Percentiles rank a stretch among this genome's conserved stretches.
These are phyloP conservation scores for Neonectria sp. DNA, from an alignment of 2,329 filamentous ascomycete species.

Conservation along the genomic window DNA sequence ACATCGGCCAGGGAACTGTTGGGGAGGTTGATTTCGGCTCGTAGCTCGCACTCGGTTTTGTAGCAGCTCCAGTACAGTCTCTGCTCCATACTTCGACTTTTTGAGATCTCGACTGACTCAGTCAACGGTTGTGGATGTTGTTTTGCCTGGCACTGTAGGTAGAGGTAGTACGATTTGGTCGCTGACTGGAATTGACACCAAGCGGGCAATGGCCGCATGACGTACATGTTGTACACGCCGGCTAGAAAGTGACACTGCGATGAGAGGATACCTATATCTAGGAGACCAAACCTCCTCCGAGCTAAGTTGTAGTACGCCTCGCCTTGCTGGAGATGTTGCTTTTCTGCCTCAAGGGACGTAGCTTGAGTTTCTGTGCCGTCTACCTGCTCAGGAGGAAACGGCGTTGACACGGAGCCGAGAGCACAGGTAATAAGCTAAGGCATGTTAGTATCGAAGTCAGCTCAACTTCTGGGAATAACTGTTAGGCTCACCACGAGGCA, in stretches of 20 bases:
- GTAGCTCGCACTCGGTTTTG: conserved; percentile 59
- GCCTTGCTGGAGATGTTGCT: conserved; percentile 33
- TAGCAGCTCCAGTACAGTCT: conserved; percentile 61
- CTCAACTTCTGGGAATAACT: too few relatives aligned
- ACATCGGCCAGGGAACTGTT: conserved; percentile 53
- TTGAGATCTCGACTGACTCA: conserved; percentile 20
- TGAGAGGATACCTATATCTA: conserved; percentile 48
- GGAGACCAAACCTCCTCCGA: conserved; percentile 43
- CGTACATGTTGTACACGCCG: conserved; percentile 59
- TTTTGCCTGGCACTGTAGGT: conserved; percentile 41
- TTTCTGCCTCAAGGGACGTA: background rate
- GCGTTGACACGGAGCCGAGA: conserved; percentile 38
- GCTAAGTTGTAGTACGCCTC: conserved; percentile 46
- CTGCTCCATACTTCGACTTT: conserved; percentile 53
- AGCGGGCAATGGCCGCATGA: conserved; percentile 51
- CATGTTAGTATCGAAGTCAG: background rate
- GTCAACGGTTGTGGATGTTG: background rate
- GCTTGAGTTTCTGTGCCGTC: background rate
- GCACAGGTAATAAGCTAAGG: conserved; percentile 40
- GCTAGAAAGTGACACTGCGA: conserved; percentile 57
- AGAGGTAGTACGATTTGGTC: conserved; percentile 51
- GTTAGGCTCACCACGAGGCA: conserved; percentile 35
- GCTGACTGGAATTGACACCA: conserved; percentile 55
- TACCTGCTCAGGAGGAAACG: conserved; percentile 24
- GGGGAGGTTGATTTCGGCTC: conserved; percentile 55